phyloP scores from a whole-genome alignment of 1,284 basidiomycete genomes.

The Malassezia pachydermatis region DNA sequence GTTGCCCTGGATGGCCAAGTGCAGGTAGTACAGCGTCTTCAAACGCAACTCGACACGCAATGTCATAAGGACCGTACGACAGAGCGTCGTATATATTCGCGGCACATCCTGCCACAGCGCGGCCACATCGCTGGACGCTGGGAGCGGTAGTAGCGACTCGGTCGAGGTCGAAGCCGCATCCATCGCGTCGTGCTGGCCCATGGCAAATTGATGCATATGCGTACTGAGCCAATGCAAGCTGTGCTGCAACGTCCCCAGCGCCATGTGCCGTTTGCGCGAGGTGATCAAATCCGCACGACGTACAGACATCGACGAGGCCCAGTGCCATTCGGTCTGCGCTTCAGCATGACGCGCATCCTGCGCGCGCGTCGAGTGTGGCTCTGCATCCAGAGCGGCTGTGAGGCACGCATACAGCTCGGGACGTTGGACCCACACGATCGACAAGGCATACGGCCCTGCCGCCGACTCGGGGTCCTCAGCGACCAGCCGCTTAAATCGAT shows the following conservation, averaged over 20 bases:
- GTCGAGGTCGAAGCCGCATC: not conserved
- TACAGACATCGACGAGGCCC: constrained; percentile 25
- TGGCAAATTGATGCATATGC: constrained; percentile 23
- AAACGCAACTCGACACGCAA: constrained; percentile 81
- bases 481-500: constrained; percentile 69
- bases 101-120: constrained; percentile 59
- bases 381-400: constrained; percentile 52
- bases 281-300: constrained; percentile 57
- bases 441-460: constrained; percentile 18
- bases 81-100: constrained; percentile 77
- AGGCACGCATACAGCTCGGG: constrained; percentile 67
- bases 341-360: not conserved
- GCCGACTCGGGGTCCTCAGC: constrained; percentile 35
- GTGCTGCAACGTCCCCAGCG: constrained; percentile 69
- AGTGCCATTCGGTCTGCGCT: constrained; percentile 20
- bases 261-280: constrained; percentile 64
- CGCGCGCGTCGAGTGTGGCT: not conserved
- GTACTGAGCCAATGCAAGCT: constrained; percentile 52
- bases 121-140: constrained; percentile 22
- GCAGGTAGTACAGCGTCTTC: constrained; percentile 69
- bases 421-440: constrained; percentile 44
- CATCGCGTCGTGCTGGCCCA: not conserved
- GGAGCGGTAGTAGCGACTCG: constrained; percentile 20
- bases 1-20: constrained; percentile 65
- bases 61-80: constrained; percentile 74